Conservation (phyloP, 768 basidiomycete genomes). For the Mycena crocata region DNA sequence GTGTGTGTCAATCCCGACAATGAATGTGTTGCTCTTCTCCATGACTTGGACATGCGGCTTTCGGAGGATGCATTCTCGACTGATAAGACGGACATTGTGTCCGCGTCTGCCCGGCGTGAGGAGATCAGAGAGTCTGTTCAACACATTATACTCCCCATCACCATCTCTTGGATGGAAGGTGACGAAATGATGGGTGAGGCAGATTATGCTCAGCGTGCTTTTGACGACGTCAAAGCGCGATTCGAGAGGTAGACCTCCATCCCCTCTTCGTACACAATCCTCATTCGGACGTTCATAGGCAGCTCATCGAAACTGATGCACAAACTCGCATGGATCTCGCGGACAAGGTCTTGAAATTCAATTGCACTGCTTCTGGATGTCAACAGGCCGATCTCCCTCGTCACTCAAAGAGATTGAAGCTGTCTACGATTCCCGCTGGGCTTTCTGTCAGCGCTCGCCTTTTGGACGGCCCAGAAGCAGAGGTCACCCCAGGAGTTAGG, state of each 20-base stretch:
- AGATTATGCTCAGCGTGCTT: slow-evolving; percentile 54
- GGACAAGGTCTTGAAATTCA: slow-evolving; percentile 44
- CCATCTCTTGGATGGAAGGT: slow-evolving; percentile 67
- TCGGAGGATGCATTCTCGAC: neutral
- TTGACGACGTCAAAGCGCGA: slow-evolving; percentile 58
- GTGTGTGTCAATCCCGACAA: slow-evolving; percentile 18
- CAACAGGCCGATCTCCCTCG: slow-evolving; percentile 43
- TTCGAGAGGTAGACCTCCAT: slow-evolving; percentile 52
- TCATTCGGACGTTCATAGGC: slow-evolving; percentile 43
- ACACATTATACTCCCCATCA: slow-evolving; percentile 58
- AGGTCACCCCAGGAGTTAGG: slow-evolving; percentile 61
- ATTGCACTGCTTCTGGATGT: slow-evolving; percentile 54
- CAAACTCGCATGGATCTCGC: slow-evolving; percentile 48
- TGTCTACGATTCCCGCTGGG: slow-evolving; percentile 48
- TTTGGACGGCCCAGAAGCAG: slow-evolving; percentile 59
- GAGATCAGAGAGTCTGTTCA: slow-evolving; percentile 45
- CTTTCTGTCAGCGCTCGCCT: slow-evolving; percentile 51
- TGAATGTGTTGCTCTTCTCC: slow-evolving; percentile 9
- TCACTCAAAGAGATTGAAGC: slow-evolving; percentile 37
- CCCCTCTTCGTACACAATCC: neutral
- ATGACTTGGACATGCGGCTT: slow-evolving; percentile 19
- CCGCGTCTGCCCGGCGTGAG: slow-evolving; percentile 42
- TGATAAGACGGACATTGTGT: neutral
- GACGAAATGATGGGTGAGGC: slow-evolving; percentile 56
- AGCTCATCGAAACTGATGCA: slow-evolving; percentile 46